Base-by-base conservation (phyloP, 345 rosid genomes). In the Acer saccharum region DNA sequence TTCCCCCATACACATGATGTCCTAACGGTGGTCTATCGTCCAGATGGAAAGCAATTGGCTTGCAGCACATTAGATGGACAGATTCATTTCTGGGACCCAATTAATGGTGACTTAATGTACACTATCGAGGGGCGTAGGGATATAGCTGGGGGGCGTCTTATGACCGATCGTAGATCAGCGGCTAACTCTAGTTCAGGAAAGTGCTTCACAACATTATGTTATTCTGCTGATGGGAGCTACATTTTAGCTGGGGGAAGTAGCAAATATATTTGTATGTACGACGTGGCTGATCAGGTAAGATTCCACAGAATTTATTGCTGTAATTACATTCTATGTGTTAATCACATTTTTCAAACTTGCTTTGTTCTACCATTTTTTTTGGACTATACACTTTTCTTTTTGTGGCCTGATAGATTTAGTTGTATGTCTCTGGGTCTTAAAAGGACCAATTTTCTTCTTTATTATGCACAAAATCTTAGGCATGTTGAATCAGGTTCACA, bases 121-220 rank as follows among this genome's bases (percentile, higher is more conserved):
- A 91, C 97, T 78, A 92, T 94, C 78, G 99, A 96, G 83, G 99
- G 97, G 11, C 88, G 99, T 71, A 94, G 97, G 83, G 98, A 96
- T 88, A 94, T 96, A 48, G 88, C 99, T 80, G 98, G 97, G 43
- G 99, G 99, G 25, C 94, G 97, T 52, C 89, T 88, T 64, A 87
- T 89, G 96, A 89, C 97, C 29, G 98, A 94, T 88, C 93, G 95
- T 67, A 86, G 90, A 78, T 89, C 99, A 63, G 97, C 98, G 44
- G 97, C 98, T 78, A 96, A 92, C 85, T 96, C 98, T 77, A 96
- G 89, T 84, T 87, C 97, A 3, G 99, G 98, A 69, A 96, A 96
- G 82, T 96, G 90, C 87, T 96, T 96, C 79, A 91, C 97, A 54
- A 90, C 93, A 32, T 84, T 94, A 82, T 94, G 97, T 81, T 96